A percentile compares a stretch with the other conserved stretches of the same genome.
phyloP scores from a whole-genome alignment of 192 early-diverging fungal species.

The Linnemannia zychae region DNA sequence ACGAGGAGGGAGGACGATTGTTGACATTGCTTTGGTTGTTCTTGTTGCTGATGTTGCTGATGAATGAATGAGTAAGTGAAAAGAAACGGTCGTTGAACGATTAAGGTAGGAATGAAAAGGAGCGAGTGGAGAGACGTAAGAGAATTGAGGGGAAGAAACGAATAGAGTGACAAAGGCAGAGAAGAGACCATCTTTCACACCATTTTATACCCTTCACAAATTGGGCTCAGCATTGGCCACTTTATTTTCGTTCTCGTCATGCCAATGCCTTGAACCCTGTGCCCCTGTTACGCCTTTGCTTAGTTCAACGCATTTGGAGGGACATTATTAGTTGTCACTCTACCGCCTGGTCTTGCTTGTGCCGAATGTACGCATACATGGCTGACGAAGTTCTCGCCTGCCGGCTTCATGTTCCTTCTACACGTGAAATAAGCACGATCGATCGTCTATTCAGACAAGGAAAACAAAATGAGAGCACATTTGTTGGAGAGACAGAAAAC shows the following conservation, averaged over 20 bases:
- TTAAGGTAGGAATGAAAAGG: neutral
- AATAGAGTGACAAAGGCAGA: neutral
- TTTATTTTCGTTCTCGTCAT: neutral
- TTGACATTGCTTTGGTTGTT: conserved; percentile 10
- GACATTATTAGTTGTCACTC: neutral
- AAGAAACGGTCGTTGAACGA: neutral
- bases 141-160: neutral
- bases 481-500: neutral
- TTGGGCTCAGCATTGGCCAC: neutral
- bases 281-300: too few species aligned
- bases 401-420: neutral
- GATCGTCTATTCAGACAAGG: neutral
- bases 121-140: neutral
- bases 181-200: neutral
- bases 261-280: neutral
- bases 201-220: neutral
- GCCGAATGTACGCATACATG: too few species aligned
- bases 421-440: neutral
- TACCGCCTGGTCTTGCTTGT: neutral
- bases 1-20: conserved; percentile 29
- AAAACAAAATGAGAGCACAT: neutral
- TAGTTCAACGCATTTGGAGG: too few species aligned
- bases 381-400: neutral
- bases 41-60: neutral
- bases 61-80: neutral